Evolutionary conservation across 805 yeast genomes (phyloP).

Genomic region (Candida qinlingensis): DNA sequence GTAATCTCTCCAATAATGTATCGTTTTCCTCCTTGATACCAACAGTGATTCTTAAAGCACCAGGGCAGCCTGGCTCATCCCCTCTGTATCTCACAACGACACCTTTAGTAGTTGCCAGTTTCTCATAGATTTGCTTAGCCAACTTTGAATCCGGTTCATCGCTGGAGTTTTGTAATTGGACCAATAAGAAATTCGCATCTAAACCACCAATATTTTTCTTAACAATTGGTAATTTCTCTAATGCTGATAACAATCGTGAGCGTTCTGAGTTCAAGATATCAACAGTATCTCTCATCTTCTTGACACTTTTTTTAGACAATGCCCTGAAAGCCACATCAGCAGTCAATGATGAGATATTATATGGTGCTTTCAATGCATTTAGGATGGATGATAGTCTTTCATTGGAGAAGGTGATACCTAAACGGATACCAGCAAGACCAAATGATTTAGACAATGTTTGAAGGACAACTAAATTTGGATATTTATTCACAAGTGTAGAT

Average conservation of each 20-base stretch:
- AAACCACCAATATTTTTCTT: conserved; percentile 76
- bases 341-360: conserved; percentile 81
- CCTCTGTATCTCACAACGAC: conserved; percentile 94
- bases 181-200: conserved; percentile 80
- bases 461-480: conserved; percentile 78
- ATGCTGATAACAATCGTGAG: conserved; percentile 41
- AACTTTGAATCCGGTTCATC: conserved; percentile 63
- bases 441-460: conserved; percentile 94
- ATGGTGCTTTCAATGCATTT: conserved; percentile 94
- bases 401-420: conserved; percentile 74
- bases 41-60: conserved; percentile 80
- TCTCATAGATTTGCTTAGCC: conserved; percentile 63
- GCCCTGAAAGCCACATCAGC: conserved; percentile 74
- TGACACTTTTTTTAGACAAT: conserved; percentile 50
- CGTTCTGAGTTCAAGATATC: conserved; percentile 51
- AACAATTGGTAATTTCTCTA: conserved; percentile 55
- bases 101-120: conserved; percentile 62
- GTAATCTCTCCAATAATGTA: conserved; percentile 46
- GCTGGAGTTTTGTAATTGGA: conserved; percentile 58
- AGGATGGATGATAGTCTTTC: conserved; percentile 57
- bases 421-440: conserved; percentile 91
- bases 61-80: conserved; percentile 79
- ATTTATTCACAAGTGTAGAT: conserved; percentile 72
- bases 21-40: conserved; percentile 80
- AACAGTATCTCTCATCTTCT: conserved; percentile 52